phyloP scores from a whole-genome alignment of 2,329 filamentous ascomycete species.

The Xylariaceae sp. region DNA sequence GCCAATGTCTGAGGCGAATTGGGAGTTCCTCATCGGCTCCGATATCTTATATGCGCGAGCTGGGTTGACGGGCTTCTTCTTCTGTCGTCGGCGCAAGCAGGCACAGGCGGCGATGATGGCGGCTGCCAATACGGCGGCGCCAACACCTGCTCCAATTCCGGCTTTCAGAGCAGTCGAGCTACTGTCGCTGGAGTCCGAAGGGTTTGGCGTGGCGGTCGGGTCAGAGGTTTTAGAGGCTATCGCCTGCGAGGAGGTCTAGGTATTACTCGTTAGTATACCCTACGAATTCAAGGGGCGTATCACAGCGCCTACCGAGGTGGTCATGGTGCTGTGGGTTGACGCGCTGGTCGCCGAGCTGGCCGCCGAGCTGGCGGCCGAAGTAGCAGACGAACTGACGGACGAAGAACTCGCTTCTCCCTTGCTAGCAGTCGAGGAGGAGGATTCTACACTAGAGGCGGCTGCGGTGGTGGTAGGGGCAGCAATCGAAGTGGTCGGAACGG shows the following conservation, averaged over 20 bases:
- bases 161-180: constrained; percentile 42
- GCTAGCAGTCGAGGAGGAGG: constrained; percentile 2
- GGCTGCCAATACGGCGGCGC: constrained; percentile 38
- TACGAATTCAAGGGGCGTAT: neutral
- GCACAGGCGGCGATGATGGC: constrained; percentile 37
- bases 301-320: constrained; percentile 1
- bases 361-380: neutral
- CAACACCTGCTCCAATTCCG: constrained; percentile 45
- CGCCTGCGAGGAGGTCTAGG: neutral
- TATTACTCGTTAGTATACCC: constrained; percentile 4
- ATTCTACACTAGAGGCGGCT: neutral
- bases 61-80: constrained; percentile 22
- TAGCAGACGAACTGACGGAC: neutral
- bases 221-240: constrained; percentile 7
- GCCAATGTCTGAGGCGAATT: constrained; percentile 25
- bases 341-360: neutral
- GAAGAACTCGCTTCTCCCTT: neutral
- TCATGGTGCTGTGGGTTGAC: neutral
- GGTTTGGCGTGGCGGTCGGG: constrained; percentile 3
- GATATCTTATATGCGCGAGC: constrained; percentile 41
- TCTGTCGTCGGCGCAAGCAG: constrained; percentile 34
- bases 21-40: constrained; percentile 43
- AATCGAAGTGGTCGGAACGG: constrained; percentile 9
- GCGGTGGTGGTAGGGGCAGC: constrained; percentile 8
- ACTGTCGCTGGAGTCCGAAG: constrained; percentile 20